A percentile compares a stretch with the other conserved stretches of the same genome.
phyloP scores from a whole-genome alignment of 2,329 filamentous ascomycete genomes.

The Colletotrichum australisinense region DNA sequence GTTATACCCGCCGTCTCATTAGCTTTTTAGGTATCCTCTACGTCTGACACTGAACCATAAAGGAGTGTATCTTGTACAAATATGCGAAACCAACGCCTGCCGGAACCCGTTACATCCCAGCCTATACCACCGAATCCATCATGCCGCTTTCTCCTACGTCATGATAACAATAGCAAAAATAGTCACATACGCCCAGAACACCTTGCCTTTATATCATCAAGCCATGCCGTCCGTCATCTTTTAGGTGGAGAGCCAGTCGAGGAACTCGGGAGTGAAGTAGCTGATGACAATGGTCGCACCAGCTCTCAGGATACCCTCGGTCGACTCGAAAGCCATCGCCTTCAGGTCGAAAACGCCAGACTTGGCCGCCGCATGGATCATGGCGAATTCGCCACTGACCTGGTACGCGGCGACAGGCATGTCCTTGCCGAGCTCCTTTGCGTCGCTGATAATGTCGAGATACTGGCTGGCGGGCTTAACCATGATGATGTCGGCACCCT shows the following conservation, averaged over 20 bases:
- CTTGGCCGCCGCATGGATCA: slow-evolving; percentile 96
- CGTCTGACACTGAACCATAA: slow-evolving; percentile 6
- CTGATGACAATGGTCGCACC: slow-evolving; percentile 93
- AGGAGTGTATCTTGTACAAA: slow-evolving; percentile 8
- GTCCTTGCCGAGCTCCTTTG: slow-evolving; percentile 92
- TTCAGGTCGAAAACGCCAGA: slow-evolving; percentile 97
- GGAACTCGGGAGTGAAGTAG: slow-evolving; percentile 90
- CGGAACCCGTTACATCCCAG: neutral
- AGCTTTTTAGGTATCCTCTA: slow-evolving; percentile 27
- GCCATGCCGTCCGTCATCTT: neutral
- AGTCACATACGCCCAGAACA: slow-evolving; percentile 19
- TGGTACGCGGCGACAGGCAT: slow-evolving; percentile 96
- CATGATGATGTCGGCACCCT: slow-evolving; percentile 99
- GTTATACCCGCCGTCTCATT: slow-evolving; percentile 14
- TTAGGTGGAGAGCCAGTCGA: slow-evolving; percentile 72
- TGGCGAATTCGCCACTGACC: slow-evolving; percentile 95
- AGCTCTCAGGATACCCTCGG: slow-evolving; percentile 91
- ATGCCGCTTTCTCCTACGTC: neutral
- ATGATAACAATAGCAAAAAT: neutral
- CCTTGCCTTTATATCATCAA: slow-evolving; percentile 21
- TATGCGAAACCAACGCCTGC: slow-evolving; percentile 21
- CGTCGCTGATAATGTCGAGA: slow-evolving; percentile 96
- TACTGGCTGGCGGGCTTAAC: slow-evolving; percentile 98
- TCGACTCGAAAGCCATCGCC: slow-evolving; percentile 93
- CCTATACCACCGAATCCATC: neutral